Conservation (phyloP, 805 yeast species). For the Cephaloascus fragrans region DNA sequence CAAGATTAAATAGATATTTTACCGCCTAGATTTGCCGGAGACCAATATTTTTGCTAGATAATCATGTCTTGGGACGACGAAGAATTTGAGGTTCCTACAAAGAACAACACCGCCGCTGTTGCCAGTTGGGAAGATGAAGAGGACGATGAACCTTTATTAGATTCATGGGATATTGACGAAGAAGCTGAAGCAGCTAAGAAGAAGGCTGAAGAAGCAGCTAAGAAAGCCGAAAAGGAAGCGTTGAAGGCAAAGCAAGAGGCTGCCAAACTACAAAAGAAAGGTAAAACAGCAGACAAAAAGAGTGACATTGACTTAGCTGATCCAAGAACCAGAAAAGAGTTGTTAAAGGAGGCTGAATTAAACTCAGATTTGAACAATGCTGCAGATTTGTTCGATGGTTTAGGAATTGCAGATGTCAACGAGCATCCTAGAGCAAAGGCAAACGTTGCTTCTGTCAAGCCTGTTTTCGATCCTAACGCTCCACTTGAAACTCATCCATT, state of each 20-base stretch:
- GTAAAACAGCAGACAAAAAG: slow-evolving; percentile 22
- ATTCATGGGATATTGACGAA: slow-evolving; percentile 81
- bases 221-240: slow-evolving; percentile 37
- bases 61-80: slow-evolving; percentile 83
- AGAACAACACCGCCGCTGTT: slow-evolving; percentile 35
- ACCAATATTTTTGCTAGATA: too few species aligned
- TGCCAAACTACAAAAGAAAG: slow-evolving; percentile 23
- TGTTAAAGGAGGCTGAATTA: slow-evolving; percentile 72
- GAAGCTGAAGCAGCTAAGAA: slow-evolving; percentile 54
- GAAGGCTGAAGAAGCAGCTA: slow-evolving; percentile 31
- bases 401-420: slow-evolving; percentile 37
- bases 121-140: slow-evolving; percentile 80
- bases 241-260: slow-evolving; percentile 8
- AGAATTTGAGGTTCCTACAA: slow-evolving; percentile 66
- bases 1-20: too few species aligned
- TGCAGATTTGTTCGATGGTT: slow-evolving; percentile 80
- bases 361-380: slow-evolving; percentile 88
- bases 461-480: slow-evolving; percentile 43
- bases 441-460: slow-evolving; percentile 32
- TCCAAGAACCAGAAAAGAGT: slow-evolving; percentile 61
- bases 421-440: slow-evolving; percentile 48
- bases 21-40: too few species aligned
- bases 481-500: slow-evolving; percentile 72
- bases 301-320: slow-evolving; percentile 61
- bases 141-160: slow-evolving; percentile 71